Conservation (phyloP, 2,329 filamentous ascomycete genomes). For the Cladosporium colombiae region DNA sequence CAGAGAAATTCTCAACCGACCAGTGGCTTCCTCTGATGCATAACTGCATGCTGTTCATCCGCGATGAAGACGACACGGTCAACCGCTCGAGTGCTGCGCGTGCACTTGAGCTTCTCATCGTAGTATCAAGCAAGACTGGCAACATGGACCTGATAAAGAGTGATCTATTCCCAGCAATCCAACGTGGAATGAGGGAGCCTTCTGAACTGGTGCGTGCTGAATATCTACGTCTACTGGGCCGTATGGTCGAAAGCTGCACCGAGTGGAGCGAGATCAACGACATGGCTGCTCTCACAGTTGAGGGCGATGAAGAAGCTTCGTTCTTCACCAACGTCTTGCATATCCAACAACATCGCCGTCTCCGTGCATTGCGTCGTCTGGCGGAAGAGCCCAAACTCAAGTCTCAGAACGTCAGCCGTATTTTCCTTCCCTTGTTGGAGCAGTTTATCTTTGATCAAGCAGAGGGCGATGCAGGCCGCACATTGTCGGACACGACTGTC, state of each 20-base stretch:
- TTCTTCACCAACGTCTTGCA: conserved; percentile 94
- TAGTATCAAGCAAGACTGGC: conserved; percentile 43
- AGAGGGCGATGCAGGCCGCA: conserved; percentile 76
- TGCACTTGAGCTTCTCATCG: conserved; percentile 73
- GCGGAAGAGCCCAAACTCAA: conserved; percentile 70
- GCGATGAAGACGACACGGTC: conserved; percentile 82
- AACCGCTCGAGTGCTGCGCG: conserved; percentile 83
- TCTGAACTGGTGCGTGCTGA: conserved; percentile 86
- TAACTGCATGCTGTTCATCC: conserved; percentile 86
- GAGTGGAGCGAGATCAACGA: conserved; percentile 72
- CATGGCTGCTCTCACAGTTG: conserved; percentile 68
- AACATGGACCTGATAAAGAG: conserved; percentile 55
- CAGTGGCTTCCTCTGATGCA: conserved; percentile 88
- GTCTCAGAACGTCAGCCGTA: conserved; percentile 77
- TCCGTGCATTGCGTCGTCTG: conserved; percentile 78
- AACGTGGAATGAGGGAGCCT: conserved; percentile 58
- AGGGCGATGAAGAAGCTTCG: conserved; percentile 73
- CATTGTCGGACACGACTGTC: conserved; percentile 83
- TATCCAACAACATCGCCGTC: conserved; percentile 81
- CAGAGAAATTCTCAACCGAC: conserved; percentile 63
- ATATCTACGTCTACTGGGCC: conserved; percentile 75
- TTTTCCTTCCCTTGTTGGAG: conserved; percentile 88
- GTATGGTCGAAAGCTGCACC: conserved; percentile 70
- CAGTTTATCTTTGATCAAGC: conserved; percentile 87
- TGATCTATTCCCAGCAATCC: conserved; percentile 38